These are phyloP conservation scores for Hypsizygus marmoreus DNA, from an alignment of 768 basidiomycete genomes.

Conservation along the genomic window DNA sequence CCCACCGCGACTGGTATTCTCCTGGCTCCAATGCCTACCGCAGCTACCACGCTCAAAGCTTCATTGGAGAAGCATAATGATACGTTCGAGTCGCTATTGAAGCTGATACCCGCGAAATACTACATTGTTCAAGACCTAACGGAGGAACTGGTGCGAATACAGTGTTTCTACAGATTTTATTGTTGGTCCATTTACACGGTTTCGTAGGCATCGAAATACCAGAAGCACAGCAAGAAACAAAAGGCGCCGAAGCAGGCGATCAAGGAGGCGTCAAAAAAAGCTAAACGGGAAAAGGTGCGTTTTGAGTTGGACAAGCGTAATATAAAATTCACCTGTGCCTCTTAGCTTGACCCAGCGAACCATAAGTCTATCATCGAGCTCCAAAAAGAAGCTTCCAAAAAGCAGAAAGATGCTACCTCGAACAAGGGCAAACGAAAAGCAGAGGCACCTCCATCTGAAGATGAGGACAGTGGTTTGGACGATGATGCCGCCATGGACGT, in stretches of 20 bases:
- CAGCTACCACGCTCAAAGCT: slow-evolving; percentile 46
- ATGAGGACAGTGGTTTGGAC: slow-evolving; percentile 34
- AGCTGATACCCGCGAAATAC: slow-evolving; percentile 87
- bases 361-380: slow-evolving; percentile 75
- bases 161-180: background rate
- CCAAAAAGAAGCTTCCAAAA: slow-evolving; percentile 53
- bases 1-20: too few species aligned
- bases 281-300: slow-evolving; percentile 81
- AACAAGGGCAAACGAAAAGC: slow-evolving; percentile 55
- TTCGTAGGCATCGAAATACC: slow-evolving; percentile 67
- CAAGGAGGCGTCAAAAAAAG: slow-evolving; percentile 88
- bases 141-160: slow-evolving; percentile 60
- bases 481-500: slow-evolving; percentile 30
- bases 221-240: slow-evolving; percentile 86
- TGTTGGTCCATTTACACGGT: background rate
- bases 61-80: slow-evolving; percentile 86
- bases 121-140: slow-evolving; percentile 73
- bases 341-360: slow-evolving; percentile 90
- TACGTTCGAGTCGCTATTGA: slow-evolving; percentile 80
- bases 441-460: slow-evolving; percentile 27
- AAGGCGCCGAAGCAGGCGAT: slow-evolving; percentile 82
- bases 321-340: slow-evolving; percentile 4
- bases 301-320: background rate
- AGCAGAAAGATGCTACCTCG: slow-evolving; percentile 20
- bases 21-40: slow-evolving; percentile 45